phyloP scores from a whole-genome alignment of 805 yeast species.

The Wickerhamomyces rabaulensis region DNA sequence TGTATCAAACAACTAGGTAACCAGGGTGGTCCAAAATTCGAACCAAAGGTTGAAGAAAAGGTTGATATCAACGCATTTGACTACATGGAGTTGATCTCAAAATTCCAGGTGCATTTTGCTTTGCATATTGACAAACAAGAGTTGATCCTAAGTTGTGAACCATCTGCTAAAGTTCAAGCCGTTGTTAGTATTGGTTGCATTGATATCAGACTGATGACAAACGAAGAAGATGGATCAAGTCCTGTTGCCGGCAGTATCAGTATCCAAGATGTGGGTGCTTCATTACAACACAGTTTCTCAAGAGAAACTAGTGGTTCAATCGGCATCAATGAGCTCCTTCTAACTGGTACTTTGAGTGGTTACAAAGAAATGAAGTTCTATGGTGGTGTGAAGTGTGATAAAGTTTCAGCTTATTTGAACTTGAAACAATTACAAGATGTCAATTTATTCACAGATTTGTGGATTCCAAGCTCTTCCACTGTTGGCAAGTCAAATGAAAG shows the following conservation, averaged over 20 bases:
- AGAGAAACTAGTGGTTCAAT: constrained; percentile 82
- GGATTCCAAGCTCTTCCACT: constrained; percentile 46
- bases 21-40: constrained; percentile 1
- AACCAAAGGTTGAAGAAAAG: background rate
- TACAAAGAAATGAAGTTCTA: constrained; percentile 36
- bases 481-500: constrained; percentile 3
- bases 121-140: constrained; percentile 68
- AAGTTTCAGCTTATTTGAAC: constrained; percentile 59
- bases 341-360: constrained; percentile 44
- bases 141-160: constrained; percentile 81
- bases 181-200: constrained; percentile 69
- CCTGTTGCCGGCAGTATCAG: constrained; percentile 41
- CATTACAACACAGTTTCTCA: constrained; percentile 86
- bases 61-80: constrained; percentile 23
- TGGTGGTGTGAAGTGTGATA: constrained; percentile 48
- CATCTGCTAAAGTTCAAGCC: constrained; percentile 89
- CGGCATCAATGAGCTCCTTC: constrained; percentile 38
- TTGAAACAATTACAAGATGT: constrained; percentile 85
- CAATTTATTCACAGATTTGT: constrained; percentile 74
- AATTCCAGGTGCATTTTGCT: constrained; percentile 57
- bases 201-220: constrained; percentile 51
- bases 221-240: constrained; percentile 34
- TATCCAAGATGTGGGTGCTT: constrained; percentile 55
- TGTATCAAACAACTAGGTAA: constrained; percentile 46
- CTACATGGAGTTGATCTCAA: constrained; percentile 42